Percentiles rank a stretch among this genome's conserved stretches.
Evolutionary conservation across 305 asterid genomes (phyloP).

Genomic region (Andrographis paniculata): DNA sequence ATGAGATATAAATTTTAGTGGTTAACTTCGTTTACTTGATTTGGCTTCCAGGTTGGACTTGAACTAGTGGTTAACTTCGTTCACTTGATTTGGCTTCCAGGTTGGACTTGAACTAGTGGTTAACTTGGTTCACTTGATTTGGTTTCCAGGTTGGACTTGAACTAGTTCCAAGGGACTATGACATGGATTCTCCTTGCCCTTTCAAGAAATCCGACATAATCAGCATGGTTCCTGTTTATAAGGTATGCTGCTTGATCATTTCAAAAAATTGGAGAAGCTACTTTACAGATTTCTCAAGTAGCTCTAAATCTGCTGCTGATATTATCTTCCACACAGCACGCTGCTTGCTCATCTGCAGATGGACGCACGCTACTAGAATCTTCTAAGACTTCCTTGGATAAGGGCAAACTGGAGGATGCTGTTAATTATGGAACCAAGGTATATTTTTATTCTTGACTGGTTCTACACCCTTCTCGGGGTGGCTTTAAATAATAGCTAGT

Average conservation of each 20-base stretch:
- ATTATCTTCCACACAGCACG: slow-evolving; percentile 50
- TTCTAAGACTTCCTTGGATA: slow-evolving; percentile 82
- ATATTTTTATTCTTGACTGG: slow-evolving; percentile 11
- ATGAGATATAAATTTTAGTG: background rate
- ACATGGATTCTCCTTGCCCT: slow-evolving; percentile 69
- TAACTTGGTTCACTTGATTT: slow-evolving; percentile 16
- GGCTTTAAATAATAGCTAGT: slow-evolving; percentile 11
- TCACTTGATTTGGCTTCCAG: no score
- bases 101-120: no score
- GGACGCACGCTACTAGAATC: slow-evolving; percentile 91
- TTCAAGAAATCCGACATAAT: slow-evolving; percentile 70
- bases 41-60: no score
- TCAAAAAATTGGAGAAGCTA: slow-evolving; percentile 10
- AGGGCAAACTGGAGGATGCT: slow-evolving; percentile 92
- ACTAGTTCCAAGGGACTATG: slow-evolving; percentile 85
- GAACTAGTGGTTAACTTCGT: slow-evolving; percentile 6
- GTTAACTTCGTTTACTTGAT: slow-evolving; percentile 17
- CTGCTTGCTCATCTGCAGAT: slow-evolving; percentile 93
- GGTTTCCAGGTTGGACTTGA: slow-evolving; percentile 80
- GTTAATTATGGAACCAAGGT: slow-evolving; percentile 89
- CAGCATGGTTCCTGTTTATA: slow-evolving; percentile 79
- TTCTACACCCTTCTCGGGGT: slow-evolving; percentile 1
- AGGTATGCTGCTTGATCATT: slow-evolving; percentile 35
- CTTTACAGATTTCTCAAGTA: slow-evolving; percentile 15
- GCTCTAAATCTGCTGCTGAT: slow-evolving; percentile 24